These are phyloP conservation scores for Hymenoscyphus fructigenus DNA, from an alignment of 2,329 filamentous ascomycete species.

Conservation along the genomic window DNA sequence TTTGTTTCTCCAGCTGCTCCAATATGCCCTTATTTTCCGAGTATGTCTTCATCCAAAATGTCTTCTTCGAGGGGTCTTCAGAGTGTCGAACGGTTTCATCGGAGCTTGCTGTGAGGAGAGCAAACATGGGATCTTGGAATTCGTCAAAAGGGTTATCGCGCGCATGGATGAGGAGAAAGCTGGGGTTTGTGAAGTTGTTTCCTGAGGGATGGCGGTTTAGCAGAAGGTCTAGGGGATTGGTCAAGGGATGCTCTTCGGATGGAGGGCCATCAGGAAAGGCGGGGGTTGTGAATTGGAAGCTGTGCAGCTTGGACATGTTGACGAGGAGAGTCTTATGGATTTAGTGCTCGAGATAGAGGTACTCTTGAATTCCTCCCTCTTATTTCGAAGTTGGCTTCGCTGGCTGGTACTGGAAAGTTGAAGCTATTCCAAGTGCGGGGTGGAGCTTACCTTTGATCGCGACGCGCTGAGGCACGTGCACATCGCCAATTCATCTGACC, in stretches of 20 bases:
- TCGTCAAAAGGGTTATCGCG: slow-evolving; percentile 9
- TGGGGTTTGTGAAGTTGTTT: slow-evolving; percentile 12
- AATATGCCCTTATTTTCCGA: slow-evolving; percentile 12
- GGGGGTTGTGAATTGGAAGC: slow-evolving; percentile 3
- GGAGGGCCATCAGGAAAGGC: slow-evolving; percentile 5
- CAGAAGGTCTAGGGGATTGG: slow-evolving; percentile 12
- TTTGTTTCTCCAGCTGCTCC: slow-evolving; percentile 7
- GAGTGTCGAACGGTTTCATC: background rate
- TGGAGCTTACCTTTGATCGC: too few species aligned
- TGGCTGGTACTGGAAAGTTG: too few species aligned
- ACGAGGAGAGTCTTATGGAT: background rate
- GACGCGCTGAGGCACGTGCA: too few species aligned
- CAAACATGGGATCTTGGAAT: slow-evolving; percentile 12
- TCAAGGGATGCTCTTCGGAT: slow-evolving; percentile 11
- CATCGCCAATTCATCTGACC: too few species aligned
- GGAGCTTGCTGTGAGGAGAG: slow-evolving; percentile 12
- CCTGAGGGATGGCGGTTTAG: slow-evolving; percentile 12
- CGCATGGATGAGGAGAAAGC: slow-evolving; percentile 15
- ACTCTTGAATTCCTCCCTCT: too few species aligned
- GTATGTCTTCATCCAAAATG: slow-evolving; percentile 21
- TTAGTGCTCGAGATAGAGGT: too few species aligned
- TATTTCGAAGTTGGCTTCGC: too few species aligned
- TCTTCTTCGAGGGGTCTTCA: slow-evolving; percentile 6
- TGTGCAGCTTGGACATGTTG: background rate
- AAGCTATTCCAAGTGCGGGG: too few species aligned